These are phyloP conservation scores for Ceratobasidium sp. DNA, from an alignment of 1,284 basidiomycete species.

Conservation along the genomic window DNA sequence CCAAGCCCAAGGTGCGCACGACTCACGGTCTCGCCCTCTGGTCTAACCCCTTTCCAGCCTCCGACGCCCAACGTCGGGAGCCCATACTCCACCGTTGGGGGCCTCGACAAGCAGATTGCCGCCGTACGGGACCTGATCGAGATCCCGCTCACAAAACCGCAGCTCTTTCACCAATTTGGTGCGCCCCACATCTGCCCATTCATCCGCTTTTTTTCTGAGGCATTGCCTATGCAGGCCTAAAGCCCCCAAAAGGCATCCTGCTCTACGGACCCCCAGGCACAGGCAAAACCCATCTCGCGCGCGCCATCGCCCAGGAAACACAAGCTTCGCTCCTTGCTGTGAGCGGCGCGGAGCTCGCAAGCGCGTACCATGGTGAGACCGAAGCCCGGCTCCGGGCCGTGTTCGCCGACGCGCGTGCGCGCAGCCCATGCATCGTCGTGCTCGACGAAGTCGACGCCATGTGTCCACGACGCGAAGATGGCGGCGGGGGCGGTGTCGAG, in stretches of 20 bases:
- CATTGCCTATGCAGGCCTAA: constrained; percentile 67
- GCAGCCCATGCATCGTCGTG: constrained; percentile 91
- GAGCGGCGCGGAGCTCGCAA: constrained; percentile 94
- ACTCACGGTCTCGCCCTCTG: constrained; percentile 38
- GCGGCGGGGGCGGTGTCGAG: constrained; percentile 89
- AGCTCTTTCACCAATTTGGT: constrained; percentile 92
- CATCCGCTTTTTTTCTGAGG: not conserved
- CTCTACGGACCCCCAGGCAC: constrained; percentile 94
- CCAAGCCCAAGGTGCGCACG: constrained; percentile 46
- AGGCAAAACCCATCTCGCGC: constrained; percentile 92
- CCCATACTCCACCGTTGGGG: constrained; percentile 79
- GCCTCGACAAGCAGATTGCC: constrained; percentile 86
- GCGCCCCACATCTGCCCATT: constrained; percentile 1
- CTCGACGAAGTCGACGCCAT: constrained; percentile 97
- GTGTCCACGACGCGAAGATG: constrained; percentile 89
- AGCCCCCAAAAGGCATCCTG: constrained; percentile 89
- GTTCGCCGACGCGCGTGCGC: constrained; percentile 83
- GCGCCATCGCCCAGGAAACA: constrained; percentile 74
- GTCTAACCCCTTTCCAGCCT: constrained; percentile 32
- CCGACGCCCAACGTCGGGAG: constrained; percentile 15
- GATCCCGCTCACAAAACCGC: constrained; percentile 89
- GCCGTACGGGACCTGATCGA: constrained; percentile 95
- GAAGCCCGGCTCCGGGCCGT: constrained; percentile 90
- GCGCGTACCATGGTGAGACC: constrained; percentile 96
- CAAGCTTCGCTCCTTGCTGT: constrained; percentile 85